A percentile compares a stretch with the other conserved stretches of the same genome.
These are phyloP conservation scores for Saccharomycopsis schoenii DNA, from an alignment of 805 yeast genomes.

Conservation along the genomic window DNA sequence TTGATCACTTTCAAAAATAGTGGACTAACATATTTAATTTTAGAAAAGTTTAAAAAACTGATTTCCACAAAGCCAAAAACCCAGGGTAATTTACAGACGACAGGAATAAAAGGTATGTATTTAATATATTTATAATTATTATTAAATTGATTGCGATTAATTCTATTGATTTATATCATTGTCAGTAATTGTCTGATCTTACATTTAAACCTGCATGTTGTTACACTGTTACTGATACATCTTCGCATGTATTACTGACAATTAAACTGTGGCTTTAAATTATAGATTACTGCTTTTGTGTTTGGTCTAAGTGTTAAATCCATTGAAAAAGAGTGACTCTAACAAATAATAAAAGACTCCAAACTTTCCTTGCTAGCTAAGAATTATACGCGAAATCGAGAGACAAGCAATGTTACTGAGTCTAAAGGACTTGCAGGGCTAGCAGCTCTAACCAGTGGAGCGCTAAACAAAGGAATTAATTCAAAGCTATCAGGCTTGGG, in stretches of 20 bases:
- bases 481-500: background rate
- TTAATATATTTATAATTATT: background rate
- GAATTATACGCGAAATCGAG: background rate
- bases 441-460: background rate
- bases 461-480: background rate
- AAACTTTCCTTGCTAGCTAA: background rate
- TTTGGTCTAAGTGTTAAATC: background rate
- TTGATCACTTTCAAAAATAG: slow-evolving; percentile 8
- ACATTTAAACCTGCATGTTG: background rate
- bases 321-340: background rate
- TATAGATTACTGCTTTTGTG: background rate
- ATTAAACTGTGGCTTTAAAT: background rate
- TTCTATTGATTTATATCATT: background rate
- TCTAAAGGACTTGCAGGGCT: background rate
- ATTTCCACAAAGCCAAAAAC: background rate
- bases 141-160: background rate
- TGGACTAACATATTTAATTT: slow-evolving; percentile 35
- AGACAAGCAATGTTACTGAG: background rate
- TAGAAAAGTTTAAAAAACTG: slow-evolving; percentile 30
- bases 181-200: background rate
- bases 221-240: background rate
- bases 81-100: background rate
- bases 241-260: background rate
- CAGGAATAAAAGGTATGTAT: background rate
- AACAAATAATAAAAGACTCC: background rate